phyloP scores from a whole-genome alignment of 2,329 filamentous ascomycete genomes.

The Colletotrichum sp. region DNA sequence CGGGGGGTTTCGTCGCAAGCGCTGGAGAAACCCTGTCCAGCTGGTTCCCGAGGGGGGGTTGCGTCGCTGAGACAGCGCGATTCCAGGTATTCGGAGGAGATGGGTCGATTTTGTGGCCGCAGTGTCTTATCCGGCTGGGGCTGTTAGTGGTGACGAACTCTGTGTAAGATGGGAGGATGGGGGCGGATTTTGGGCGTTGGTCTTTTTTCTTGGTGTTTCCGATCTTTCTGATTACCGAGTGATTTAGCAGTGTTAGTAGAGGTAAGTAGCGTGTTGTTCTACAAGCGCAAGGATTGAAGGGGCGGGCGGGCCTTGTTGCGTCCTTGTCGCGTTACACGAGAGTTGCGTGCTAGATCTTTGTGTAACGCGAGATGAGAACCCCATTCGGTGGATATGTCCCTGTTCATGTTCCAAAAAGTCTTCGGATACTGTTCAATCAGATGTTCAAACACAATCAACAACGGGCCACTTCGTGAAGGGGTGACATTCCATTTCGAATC shows the following conservation, averaged over 20 bases:
- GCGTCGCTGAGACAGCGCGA: neutral
- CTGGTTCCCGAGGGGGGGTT: neutral
- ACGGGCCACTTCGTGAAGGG: neutral
- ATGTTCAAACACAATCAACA: neutral
- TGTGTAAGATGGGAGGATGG: neutral
- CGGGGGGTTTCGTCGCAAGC: neutral
- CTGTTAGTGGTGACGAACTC: neutral
- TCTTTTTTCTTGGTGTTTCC: neutral
- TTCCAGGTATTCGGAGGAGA: constrained; percentile 8
- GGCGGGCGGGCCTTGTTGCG: neutral
- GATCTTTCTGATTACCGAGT: neutral
- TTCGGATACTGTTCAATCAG: neutral
- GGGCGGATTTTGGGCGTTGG: neutral
- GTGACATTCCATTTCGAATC: neutral
- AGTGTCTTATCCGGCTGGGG: neutral
- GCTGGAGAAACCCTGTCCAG: neutral
- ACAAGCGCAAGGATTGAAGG: neutral
- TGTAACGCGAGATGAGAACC: neutral
- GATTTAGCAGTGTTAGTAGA: neutral
- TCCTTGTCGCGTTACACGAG: neutral
- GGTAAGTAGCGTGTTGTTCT: neutral
- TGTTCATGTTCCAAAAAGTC: neutral
- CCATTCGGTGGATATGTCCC: neutral
- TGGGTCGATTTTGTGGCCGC: neutral
- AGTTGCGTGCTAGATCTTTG: neutral